phyloP scores from a whole-genome alignment of 768 basidiomycete species.

The Butyriboletus loyo region DNA sequence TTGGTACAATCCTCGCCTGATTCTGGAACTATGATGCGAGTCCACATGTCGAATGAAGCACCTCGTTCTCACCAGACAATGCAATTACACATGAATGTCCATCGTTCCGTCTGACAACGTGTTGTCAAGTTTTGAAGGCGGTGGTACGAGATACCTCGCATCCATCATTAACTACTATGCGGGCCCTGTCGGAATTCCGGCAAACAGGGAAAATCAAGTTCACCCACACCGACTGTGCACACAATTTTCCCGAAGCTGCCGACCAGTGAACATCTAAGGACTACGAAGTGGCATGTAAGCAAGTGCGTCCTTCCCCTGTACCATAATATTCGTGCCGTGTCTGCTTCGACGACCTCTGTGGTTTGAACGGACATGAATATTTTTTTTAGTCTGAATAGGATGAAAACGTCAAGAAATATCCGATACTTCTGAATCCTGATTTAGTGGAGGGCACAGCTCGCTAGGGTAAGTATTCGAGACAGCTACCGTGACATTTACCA shows the following conservation, averaged over 20 bases:
- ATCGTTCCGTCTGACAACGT: background rate
- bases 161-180: background rate
- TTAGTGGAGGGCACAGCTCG: too few relatives aligned
- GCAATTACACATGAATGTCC: background rate
- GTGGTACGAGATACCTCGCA: background rate
- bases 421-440: too few relatives aligned
- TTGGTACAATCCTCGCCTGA: conserved; percentile 1
- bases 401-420: too few relatives aligned
- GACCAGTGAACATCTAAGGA: background rate
- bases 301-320: background rate
- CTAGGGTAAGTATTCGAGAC: too few relatives aligned
- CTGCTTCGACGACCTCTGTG: too few relatives aligned
- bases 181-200: background rate
- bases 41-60: background rate
- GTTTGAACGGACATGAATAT: too few relatives aligned
- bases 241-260: background rate
- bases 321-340: background rate
- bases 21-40: background rate
- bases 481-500: too few relatives aligned
- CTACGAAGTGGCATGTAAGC: background rate
- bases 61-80: background rate
- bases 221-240: background rate
- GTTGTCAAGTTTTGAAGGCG: background rate
- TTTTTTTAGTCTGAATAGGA: too few relatives aligned
- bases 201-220: background rate